Base-by-base conservation (phyloP, 208 protist species). In the Trypanosoma mega region DNA sequence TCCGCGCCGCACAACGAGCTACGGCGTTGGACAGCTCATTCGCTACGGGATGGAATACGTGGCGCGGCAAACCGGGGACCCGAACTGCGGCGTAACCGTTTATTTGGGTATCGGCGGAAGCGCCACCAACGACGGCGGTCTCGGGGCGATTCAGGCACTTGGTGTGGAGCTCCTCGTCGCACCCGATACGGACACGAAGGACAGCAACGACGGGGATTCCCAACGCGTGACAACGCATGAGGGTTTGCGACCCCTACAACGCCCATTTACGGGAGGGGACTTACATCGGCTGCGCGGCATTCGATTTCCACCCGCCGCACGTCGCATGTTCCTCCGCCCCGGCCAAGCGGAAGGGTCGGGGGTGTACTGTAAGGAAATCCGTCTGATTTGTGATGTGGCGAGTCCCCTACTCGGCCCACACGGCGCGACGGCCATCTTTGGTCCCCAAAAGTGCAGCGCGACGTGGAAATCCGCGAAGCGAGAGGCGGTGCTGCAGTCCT, bases 21-120 rank as follows among this genome's bases (percentile, higher is more conserved):
- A 85, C 66, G 87, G 87, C 21, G 78, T 80, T 0, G 87, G 87
- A 4, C 68, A 94, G 72, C 20, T 89, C 2, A 76, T 92, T 29
- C 49, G 37, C 18, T 85, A 82, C 53, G 84, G 81, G 7, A 24
- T 89, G 34, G 30, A 21, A n/a, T 74, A 88, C 65, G 64, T 86
- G 18, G 39, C 45, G 4, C 26, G 31, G 47, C 11, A 54, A 21
- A 44, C 8, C 14, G 20, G 29, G 11, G 8, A 54, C 31, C 27
- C 8, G 9, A 30, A 61, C 31, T 30, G 53, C 4, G 77, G 77
- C 3, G 68, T 85, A 47, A 66, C 61, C 1, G 57, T 92, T 6
- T 81, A 79, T 34, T 23, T 94, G 2, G 87, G 87, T 0, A 88
- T 92, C 49, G 87, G 87, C 43, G 87, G 87, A 20, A 92, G 85